These are phyloP conservation scores for Pterocarpus santalinus DNA, from an alignment of 306 rosid species.

Conservation along the genomic window DNA sequence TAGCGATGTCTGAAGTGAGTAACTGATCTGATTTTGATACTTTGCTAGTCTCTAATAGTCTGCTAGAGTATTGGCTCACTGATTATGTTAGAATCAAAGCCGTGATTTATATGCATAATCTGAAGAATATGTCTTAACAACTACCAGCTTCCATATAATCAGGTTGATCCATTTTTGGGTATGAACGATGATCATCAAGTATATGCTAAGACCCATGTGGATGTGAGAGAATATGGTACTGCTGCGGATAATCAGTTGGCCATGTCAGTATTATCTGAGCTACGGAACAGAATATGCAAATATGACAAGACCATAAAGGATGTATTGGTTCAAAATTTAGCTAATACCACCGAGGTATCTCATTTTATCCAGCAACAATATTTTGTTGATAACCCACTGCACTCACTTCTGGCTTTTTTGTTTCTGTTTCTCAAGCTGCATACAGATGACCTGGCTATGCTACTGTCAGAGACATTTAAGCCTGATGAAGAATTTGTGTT, in stretches of 20 bases:
- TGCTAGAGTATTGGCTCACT: conserved; percentile 8
- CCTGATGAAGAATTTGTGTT: conserved; percentile 90
- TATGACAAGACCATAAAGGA: conserved; percentile 61
- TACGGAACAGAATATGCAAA: conserved; percentile 67
- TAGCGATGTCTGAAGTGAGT: conserved; percentile 78
- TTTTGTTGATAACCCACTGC: background rate
- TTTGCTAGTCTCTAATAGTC: conserved; percentile 27
- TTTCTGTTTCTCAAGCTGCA: conserved; percentile 73
- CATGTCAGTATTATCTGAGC: conserved; percentile 60
- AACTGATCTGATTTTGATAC: conserved; percentile 4
- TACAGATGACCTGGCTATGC: conserved; percentile 64
- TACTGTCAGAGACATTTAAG: conserved; percentile 72
- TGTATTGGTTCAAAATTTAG: conserved; percentile 66
- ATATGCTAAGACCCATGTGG: conserved; percentile 69
- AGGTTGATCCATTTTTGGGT: conserved; percentile 91
- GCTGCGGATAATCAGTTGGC: conserved; percentile 78
- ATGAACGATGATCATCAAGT: conserved; percentile 81
- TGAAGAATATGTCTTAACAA: conserved; percentile 19
- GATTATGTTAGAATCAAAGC: conserved; percentile 27
- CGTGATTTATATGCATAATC: background rate
- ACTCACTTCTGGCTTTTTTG: conserved; percentile 37
- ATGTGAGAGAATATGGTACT: conserved; percentile 71
- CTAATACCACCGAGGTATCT: conserved; percentile 71
- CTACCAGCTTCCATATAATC: conserved; percentile 33
- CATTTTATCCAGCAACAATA: conserved; percentile 25